A percentile compares a stretch with the other conserved stretches of the same genome.
phyloP scores from a whole-genome alignment of 306 rosid genomes.

The Prunus fruticosa region DNA sequence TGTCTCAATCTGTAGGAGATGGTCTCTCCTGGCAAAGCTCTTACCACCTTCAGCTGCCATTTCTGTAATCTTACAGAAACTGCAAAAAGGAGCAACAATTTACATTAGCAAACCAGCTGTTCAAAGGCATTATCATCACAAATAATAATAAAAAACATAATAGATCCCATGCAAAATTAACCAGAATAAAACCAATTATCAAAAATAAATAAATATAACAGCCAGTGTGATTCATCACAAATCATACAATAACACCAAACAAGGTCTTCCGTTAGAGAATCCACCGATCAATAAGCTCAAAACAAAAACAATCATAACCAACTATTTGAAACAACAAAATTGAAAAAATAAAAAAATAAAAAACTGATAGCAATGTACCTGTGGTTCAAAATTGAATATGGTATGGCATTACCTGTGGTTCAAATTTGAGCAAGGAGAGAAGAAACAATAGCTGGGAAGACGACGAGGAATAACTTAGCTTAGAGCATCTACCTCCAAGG shows the following conservation, averaged over 20 bases:
- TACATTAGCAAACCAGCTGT: neutral
- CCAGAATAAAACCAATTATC: neutral
- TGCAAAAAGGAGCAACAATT: slow-evolving; percentile 13
- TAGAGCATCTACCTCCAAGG: neutral
- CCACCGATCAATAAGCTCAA: neutral
- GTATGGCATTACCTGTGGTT: neutral
- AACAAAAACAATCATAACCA: neutral
- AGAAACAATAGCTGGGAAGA: neutral
- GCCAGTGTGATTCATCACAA: slow-evolving; percentile 24
- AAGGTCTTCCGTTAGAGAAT: neutral
- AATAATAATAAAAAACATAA: neutral
- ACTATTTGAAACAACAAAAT: neutral
- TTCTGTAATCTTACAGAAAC: slow-evolving; percentile 37
- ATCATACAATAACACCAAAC: no score
- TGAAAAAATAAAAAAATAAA: neutral
- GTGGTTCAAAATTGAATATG: neutral
- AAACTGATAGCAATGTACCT: neutral
- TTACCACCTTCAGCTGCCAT: slow-evolving; percentile 73
- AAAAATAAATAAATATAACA: neutral
- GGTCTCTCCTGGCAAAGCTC: slow-evolving; percentile 78
- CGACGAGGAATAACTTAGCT: neutral
- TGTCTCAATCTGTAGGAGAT: slow-evolving; percentile 63
- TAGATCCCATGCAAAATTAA: neutral
- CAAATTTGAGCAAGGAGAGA: neutral
- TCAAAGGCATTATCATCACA: neutral